Evolutionary conservation across 257 asterid species (phyloP).

Genomic region (Penstemon eatonii): DNA sequence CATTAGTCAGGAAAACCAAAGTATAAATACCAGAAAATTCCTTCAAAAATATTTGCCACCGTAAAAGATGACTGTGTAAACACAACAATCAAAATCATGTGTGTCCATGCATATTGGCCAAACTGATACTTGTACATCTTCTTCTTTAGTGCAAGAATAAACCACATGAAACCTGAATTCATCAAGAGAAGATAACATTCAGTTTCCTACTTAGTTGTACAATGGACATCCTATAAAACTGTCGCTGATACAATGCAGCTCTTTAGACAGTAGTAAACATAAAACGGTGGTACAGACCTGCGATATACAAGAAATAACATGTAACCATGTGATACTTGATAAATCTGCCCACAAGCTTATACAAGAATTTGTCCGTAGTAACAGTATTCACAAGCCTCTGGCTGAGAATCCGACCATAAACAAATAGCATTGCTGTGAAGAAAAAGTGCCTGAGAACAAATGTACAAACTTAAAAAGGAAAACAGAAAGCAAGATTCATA

Average conservation of each 20-base stretch:
- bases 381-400: slow-evolving; percentile 87
- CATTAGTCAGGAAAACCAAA: neutral
- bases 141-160: slow-evolving; percentile 85
- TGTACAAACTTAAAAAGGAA: neutral
- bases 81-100: slow-evolving; percentile 78
- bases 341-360: slow-evolving; percentile 66
- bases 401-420: slow-evolving; percentile 82
- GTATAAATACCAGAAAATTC: slow-evolving; percentile 68
- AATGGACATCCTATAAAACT: neutral
- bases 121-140: slow-evolving; percentile 91
- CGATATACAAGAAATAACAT: slow-evolving; percentile 77
- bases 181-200: slow-evolving; percentile 27
- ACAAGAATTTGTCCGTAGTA: slow-evolving; percentile 63
- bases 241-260: neutral
- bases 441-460: slow-evolving; percentile 72
- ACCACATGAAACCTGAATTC: slow-evolving; percentile 82
- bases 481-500: neutral
- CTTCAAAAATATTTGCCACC: slow-evolving; percentile 79
- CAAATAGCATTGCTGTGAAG: slow-evolving; percentile 84
- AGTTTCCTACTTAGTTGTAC: slow-evolving; percentile 7
- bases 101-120: slow-evolving; percentile 91
- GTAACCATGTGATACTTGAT: slow-evolving; percentile 93
- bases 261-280: neutral
- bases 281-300: slow-evolving; percentile 53
- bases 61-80: slow-evolving; percentile 77